Evolutionary conservation across 2,329 filamentous ascomycete species (phyloP).

Genomic region (Colletotrichum incanum): DNA sequence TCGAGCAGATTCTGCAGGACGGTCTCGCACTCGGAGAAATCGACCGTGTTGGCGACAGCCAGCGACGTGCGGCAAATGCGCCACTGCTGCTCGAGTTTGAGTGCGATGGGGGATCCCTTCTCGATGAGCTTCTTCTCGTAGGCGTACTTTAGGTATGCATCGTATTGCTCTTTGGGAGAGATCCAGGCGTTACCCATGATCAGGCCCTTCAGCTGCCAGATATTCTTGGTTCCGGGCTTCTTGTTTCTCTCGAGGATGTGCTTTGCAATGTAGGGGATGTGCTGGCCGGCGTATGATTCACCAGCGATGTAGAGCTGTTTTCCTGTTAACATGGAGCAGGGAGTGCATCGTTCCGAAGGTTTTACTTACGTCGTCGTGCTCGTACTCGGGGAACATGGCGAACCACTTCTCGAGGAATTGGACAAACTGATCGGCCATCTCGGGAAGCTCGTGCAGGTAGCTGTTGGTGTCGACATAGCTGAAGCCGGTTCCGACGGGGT

Average conservation of each 20-base stretch:
- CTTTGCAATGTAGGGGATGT: slow-evolving; percentile 97
- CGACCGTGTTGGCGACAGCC: slow-evolving; percentile 70
- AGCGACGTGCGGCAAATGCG: slow-evolving; percentile 78
- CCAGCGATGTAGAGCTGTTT: slow-evolving; percentile 90
- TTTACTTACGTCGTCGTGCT: slow-evolving; percentile 86
- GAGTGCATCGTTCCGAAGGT: not conserved
- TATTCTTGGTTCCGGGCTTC: slow-evolving; percentile 60
- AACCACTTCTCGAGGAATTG: slow-evolving; percentile 95
- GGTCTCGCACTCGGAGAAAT: slow-evolving; percentile 80
- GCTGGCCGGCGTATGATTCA: slow-evolving; percentile 96
- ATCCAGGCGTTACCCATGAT: slow-evolving; percentile 99
- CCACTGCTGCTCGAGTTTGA: slow-evolving; percentile 78
- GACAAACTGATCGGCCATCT: slow-evolving; percentile 93
- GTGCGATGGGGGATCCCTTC: slow-evolving; percentile 75
- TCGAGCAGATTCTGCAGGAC: slow-evolving; percentile 82
- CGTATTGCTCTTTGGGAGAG: slow-evolving; percentile 90
- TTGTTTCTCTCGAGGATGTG: slow-evolving; percentile 92
- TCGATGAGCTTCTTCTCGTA: slow-evolving; percentile 83
- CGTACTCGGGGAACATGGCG: slow-evolving; percentile 89
- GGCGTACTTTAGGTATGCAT: slow-evolving; percentile 85
- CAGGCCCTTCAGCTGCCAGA: slow-evolving; percentile 87
- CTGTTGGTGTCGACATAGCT: slow-evolving; percentile 95
- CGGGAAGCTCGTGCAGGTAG: slow-evolving; percentile 86
- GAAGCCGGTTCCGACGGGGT: slow-evolving; percentile 95
- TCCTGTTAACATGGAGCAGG: not conserved